These are phyloP conservation scores for Mycena galericulata DNA, from an alignment of 768 basidiomycete genomes.

Conservation along the genomic window DNA sequence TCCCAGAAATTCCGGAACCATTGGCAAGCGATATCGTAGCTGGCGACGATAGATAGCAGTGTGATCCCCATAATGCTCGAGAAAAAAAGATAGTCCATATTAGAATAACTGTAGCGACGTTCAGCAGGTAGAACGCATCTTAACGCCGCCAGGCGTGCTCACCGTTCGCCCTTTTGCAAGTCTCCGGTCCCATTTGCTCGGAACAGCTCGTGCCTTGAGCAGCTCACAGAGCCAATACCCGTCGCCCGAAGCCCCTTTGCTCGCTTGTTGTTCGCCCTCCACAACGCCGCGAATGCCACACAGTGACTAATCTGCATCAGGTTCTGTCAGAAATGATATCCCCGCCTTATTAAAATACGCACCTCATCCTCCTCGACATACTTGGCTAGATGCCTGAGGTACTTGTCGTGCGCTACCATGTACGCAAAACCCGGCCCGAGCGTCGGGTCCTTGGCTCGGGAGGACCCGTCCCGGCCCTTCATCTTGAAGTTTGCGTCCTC, in stretches of 20 bases:
- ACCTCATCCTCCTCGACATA: constrained; percentile 8
- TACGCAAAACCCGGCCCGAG: constrained; percentile 30
- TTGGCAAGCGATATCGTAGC: constrained; percentile 45
- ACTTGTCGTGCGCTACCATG: constrained; percentile 24
- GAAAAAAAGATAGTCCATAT: constrained; percentile 38
- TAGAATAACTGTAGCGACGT: constrained; percentile 29
- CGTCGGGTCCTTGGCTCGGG: constrained; percentile 22
- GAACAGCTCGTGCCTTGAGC: constrained; percentile 33
- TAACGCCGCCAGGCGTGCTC: no score
- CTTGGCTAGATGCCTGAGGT: constrained; percentile 1
- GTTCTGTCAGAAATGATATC: no score
- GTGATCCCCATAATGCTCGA: constrained; percentile 8
- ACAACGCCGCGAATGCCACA: constrained; percentile 22
- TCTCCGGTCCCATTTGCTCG: constrained; percentile 39
- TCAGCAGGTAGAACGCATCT: background rate
- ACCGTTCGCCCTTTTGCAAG: constrained; percentile 43
- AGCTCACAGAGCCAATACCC: constrained; percentile 37
- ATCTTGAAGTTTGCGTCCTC: constrained; percentile 37
- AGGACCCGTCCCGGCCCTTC: constrained; percentile 21
- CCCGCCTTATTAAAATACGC: background rate
- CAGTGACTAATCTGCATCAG: constrained; percentile 35
- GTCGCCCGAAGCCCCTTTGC: constrained; percentile 36
- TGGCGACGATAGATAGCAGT: constrained; percentile 8
- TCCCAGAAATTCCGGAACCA: constrained; percentile 31
- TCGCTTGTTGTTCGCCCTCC: constrained; percentile 28